phyloP scores from a whole-genome alignment of 768 basidiomycete species.

The Leccinum variicolor region DNA sequence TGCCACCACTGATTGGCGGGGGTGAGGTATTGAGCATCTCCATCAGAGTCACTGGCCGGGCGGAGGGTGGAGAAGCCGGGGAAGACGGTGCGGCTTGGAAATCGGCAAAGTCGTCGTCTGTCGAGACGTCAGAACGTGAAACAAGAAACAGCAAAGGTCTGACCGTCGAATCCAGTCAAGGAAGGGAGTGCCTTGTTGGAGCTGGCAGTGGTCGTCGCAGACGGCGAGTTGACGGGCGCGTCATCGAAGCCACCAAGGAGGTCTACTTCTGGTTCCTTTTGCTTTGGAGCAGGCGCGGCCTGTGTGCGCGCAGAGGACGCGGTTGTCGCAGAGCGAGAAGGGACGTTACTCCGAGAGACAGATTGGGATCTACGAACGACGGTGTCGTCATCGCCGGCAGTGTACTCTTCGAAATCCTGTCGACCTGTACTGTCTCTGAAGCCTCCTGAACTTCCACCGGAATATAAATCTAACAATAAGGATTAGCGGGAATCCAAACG shows the following conservation, averaged over 20 bases:
- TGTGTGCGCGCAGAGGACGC: constrained; percentile 38
- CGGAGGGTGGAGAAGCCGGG: constrained; percentile 33
- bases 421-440: constrained; percentile 60
- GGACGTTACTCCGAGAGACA: constrained; percentile 29
- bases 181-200: constrained; percentile 32
- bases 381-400: constrained; percentile 91
- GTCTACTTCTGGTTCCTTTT: constrained; percentile 57
- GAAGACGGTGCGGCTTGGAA: constrained; percentile 70
- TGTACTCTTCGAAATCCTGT: constrained; percentile 86
- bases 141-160: not conserved
- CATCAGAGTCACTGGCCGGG: constrained; percentile 40
- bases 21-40: constrained; percentile 42
- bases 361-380: constrained; percentile 39
- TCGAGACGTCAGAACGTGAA: constrained; percentile 9
- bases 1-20: constrained; percentile 13
- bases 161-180: constrained; percentile 29
- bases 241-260: constrained; percentile 77
- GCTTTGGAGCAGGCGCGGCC: constrained; percentile 30
- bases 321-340: constrained; percentile 32
- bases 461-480: constrained; percentile 33
- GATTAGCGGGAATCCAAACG: constrained; percentile 1
- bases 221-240: constrained; percentile 35
- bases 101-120: constrained; percentile 84
- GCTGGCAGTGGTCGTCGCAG: constrained; percentile 9
- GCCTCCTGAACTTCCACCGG: constrained; percentile 45